Conservation (phyloP, 257 asterid genomes). For the Sherardia arvensis region DNA sequence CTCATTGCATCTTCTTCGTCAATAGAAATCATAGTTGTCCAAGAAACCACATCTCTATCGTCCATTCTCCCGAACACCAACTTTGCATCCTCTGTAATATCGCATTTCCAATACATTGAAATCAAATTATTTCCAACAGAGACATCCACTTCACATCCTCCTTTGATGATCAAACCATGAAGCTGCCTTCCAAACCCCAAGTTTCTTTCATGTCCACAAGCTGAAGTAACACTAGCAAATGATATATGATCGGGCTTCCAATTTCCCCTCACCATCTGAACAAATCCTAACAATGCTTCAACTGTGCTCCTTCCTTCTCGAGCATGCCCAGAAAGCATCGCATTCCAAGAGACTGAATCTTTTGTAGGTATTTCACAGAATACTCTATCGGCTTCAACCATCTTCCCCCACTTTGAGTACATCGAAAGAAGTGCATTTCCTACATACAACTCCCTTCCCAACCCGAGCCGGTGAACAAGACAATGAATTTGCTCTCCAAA, state of each 20-base stretch:
- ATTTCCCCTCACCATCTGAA: slow-evolving; percentile 49
- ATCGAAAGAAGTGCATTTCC: slow-evolving; percentile 73
- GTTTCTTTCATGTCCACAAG: slow-evolving; percentile 66
- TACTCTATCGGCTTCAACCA: slow-evolving; percentile 47
- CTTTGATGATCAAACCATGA: slow-evolving; percentile 47
- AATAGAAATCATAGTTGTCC: slow-evolving; percentile 83
- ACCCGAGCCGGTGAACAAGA: slow-evolving; percentile 41
- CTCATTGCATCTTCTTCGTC: slow-evolving; percentile 44
- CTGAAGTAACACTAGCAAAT: slow-evolving; percentile 61
- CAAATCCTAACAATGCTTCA: slow-evolving; percentile 39
- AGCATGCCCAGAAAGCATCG: slow-evolving; percentile 73
- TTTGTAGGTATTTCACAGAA: slow-evolving; percentile 44
- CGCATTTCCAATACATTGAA: slow-evolving; percentile 67
- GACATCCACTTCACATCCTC: slow-evolving; percentile 46
- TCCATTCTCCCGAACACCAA: slow-evolving; percentile 38
- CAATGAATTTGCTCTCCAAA: slow-evolving; percentile 62
- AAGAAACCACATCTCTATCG: slow-evolving; percentile 66
- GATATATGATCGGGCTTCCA: slow-evolving; percentile 65
- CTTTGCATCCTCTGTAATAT: slow-evolving; percentile 33
- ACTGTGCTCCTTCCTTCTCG: slow-evolving; percentile 63
- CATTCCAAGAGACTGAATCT: slow-evolving; percentile 91
- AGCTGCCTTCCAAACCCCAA: slow-evolving; percentile 63
- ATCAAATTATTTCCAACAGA: slow-evolving; percentile 77
- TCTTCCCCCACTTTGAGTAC: slow-evolving; percentile 59
- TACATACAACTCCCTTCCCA: slow-evolving; percentile 42